A percentile compares a stretch with the other conserved stretches of the same genome.
These are phyloP conservation scores for Ophiognomonia clavigignenti-juglandacearum DNA, from an alignment of 2,329 filamentous ascomycete genomes.

Conservation along the genomic window DNA sequence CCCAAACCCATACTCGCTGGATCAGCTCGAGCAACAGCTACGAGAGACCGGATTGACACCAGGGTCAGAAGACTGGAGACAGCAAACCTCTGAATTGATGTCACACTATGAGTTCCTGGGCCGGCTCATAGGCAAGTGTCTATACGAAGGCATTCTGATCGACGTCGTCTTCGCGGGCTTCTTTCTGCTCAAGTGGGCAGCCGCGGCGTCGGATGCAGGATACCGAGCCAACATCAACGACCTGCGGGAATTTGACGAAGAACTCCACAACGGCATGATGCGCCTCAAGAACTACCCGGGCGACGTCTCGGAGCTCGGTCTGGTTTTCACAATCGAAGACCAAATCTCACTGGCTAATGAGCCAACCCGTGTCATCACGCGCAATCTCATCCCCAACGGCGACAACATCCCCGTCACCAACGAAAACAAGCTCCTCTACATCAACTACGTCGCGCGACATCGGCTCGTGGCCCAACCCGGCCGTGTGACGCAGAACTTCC, in stretches of 20 bases:
- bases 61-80: conserved; percentile 50
- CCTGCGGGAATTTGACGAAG: conserved; percentile 84
- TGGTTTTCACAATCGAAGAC: conserved; percentile 89
- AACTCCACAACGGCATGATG: conserved; percentile 79
- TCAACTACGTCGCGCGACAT: conserved; percentile 85
- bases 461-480: conserved; percentile 76
- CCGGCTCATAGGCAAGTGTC: conserved; percentile 88
- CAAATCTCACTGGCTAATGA: conserved; percentile 43
- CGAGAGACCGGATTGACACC: conserved; percentile 47
- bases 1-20: conserved; percentile 75
- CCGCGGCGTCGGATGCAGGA: conserved; percentile 54
- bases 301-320: conserved; percentile 71
- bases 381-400: conserved; percentile 72
- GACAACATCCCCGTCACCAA: conserved; percentile 79
- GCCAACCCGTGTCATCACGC: conserved; percentile 59
- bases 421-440: conserved; percentile 89
- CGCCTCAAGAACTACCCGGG: conserved; percentile 80
- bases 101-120: conserved; percentile 86
- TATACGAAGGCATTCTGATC: conserved; percentile 94
- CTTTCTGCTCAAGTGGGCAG: conserved; percentile 92
- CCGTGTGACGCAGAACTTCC: conserved; percentile 80
- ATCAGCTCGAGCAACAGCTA: conserved; percentile 60
- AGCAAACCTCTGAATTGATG: conserved; percentile 55
- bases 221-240: conserved; percentile 96
- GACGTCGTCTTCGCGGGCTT: conserved; percentile 92